These are phyloP conservation scores for Sclerotinia nivalis DNA, from an alignment of 2,329 filamentous ascomycete species.

Conservation along the genomic window DNA sequence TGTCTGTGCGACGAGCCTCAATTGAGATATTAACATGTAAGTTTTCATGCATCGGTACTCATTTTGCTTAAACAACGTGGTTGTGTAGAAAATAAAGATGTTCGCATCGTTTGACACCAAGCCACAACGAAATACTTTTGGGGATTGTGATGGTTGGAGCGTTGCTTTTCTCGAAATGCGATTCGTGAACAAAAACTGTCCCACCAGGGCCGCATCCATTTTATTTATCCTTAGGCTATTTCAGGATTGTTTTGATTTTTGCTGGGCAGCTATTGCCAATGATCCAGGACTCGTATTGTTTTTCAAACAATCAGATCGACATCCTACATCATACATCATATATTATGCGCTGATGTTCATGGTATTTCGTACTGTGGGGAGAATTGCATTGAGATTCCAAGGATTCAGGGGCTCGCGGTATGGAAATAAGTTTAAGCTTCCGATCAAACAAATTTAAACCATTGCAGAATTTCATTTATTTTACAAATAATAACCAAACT, in stretches of 20 bases:
- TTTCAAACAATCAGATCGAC: neutral
- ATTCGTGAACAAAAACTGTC: neutral
- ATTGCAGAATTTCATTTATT: neutral
- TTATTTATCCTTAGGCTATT: neutral
- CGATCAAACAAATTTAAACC: neutral
- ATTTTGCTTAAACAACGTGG: neutral
- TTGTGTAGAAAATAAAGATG: neutral
- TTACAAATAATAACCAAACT: neutral
- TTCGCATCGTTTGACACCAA: neutral
- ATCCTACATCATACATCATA: too few relatives aligned
- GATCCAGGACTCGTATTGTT: neutral
- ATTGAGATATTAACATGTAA: neutral
- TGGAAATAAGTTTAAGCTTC: neutral
- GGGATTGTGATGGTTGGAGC: neutral
- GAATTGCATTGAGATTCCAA: neutral
- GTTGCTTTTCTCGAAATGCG: neutral
- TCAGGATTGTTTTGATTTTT: neutral
- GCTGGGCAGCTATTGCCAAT: neutral
- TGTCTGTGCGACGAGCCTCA: slow-evolving; percentile 11
- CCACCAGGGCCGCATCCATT: neutral
- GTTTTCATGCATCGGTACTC: neutral
- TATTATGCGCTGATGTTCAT: neutral
- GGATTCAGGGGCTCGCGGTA: neutral
- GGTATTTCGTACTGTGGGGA: neutral
- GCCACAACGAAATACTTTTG: neutral